Evolutionary conservation across 1,284 basidiomycete genomes (phyloP).

Genomic region (Ganoderma sp.): DNA sequence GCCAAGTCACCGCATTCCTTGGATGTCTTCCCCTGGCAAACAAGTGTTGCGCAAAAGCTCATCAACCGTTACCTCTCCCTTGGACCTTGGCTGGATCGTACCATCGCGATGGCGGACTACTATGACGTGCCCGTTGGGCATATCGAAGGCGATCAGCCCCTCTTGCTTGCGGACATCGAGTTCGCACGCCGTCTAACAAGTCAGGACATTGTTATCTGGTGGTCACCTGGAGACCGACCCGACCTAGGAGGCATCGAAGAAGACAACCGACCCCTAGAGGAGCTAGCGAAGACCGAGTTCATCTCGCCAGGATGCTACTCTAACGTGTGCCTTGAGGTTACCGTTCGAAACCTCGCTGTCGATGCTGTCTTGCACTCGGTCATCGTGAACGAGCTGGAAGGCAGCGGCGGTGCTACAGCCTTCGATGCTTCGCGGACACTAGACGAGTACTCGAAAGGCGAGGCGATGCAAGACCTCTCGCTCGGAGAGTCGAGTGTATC

Average conservation of each 20-base stretch:
- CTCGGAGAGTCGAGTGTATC: slow-evolving; percentile 95
- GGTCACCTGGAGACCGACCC: slow-evolving; percentile 89
- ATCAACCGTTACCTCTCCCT: slow-evolving; percentile 82
- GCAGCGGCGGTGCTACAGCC: slow-evolving; percentile 88
- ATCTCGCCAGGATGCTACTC: slow-evolving; percentile 87
- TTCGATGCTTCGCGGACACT: slow-evolving; percentile 95
- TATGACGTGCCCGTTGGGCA: slow-evolving; percentile 95
- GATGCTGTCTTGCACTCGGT: slow-evolving; percentile 92
- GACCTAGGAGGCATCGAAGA: slow-evolving; percentile 95
- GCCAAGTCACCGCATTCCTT: slow-evolving; percentile 75
- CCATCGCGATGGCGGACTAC: slow-evolving; percentile 85
- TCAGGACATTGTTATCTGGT: slow-evolving; percentile 96
- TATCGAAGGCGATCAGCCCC: slow-evolving; percentile 87
- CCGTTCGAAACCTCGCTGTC: slow-evolving; percentile 91
- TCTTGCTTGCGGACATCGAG: slow-evolving; percentile 89
- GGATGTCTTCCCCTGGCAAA: slow-evolving; percentile 82
- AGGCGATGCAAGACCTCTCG: slow-evolving; percentile 76
- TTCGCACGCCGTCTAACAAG: slow-evolving; percentile 87
- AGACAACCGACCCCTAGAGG: slow-evolving; percentile 80
- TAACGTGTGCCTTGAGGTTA: slow-evolving; percentile 92
- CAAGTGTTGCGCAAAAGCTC: slow-evolving; percentile 78
- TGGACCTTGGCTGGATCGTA: slow-evolving; percentile 83
- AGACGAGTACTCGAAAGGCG: slow-evolving; percentile 87
- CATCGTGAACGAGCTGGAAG: slow-evolving; percentile 96
- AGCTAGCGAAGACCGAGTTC: slow-evolving; percentile 88